Evolutionary conservation across 75 land plant species (phyloP).

Genomic region (Selaginella moellendorffii): DNA sequence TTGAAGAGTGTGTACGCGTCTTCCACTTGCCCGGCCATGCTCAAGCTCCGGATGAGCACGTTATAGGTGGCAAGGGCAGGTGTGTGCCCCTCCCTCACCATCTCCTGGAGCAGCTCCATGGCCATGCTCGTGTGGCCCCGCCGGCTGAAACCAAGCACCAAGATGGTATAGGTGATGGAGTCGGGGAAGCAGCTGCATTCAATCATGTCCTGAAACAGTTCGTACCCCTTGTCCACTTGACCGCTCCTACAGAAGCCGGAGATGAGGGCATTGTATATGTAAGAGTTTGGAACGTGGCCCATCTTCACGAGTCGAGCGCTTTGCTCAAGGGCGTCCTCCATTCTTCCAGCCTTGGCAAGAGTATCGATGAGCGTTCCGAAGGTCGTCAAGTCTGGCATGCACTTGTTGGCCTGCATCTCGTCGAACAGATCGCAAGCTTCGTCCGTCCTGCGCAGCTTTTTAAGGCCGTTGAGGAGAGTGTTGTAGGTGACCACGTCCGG

Average conservation of each 20-base stretch:
- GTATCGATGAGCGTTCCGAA: slow-evolving; percentile 44
- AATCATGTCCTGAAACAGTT: slow-evolving; percentile 43
- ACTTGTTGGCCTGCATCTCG: slow-evolving; percentile 36
- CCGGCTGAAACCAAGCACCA: slow-evolving; percentile 53
- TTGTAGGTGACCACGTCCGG: slow-evolving; percentile 21
- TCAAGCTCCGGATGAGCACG: slow-evolving; percentile 53
- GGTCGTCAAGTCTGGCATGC: slow-evolving; percentile 35
- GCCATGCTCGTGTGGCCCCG: slow-evolving; percentile 45
- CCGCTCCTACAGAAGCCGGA: slow-evolving; percentile 55
- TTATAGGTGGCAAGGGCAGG: slow-evolving; percentile 41
- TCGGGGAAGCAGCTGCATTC: slow-evolving; percentile 44
- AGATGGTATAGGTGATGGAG: slow-evolving; percentile 45
- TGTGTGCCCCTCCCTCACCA: slow-evolving; percentile 35
- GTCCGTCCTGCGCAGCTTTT: slow-evolving; percentile 18
- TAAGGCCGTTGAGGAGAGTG: slow-evolving; percentile 17
- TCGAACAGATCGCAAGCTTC: slow-evolving; percentile 45
- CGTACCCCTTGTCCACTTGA: slow-evolving; percentile 35
- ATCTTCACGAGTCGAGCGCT: slow-evolving; percentile 42
- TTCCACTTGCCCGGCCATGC: slow-evolving; percentile 28
- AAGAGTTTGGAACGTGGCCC: slow-evolving; percentile 36
- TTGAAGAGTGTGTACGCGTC: slow-evolving; percentile 38
- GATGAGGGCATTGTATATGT: slow-evolving; percentile 58
- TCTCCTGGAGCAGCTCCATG: slow-evolving; percentile 36
- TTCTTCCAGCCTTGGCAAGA: slow-evolving; percentile 38
- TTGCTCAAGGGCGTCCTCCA: slow-evolving; percentile 42